Conservation (phyloP, 1,284 basidiomycete species). For the Heterobasidion occidentale region DNA sequence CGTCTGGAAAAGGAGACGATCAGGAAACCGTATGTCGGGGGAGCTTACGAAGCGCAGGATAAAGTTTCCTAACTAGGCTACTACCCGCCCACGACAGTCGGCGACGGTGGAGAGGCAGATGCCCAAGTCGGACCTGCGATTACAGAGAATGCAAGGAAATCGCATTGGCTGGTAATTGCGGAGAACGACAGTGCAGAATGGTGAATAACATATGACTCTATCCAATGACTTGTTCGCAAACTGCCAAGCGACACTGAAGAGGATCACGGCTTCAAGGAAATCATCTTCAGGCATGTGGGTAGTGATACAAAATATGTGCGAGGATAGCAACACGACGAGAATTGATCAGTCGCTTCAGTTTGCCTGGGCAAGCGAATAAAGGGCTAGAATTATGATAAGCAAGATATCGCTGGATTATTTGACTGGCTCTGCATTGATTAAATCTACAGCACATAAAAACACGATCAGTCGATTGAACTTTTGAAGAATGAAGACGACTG, state of each 20-base stretch:
- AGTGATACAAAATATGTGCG: constrained; percentile 9
- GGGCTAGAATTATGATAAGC: not conserved
- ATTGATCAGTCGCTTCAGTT: not conserved
- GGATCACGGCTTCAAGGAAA: not conserved
- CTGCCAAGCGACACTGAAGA: too few relatives aligned
- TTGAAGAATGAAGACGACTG: constrained; percentile 4
- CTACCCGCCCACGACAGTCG: too few relatives aligned
- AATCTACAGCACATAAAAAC: constrained; percentile 30
- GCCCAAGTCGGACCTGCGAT: too few relatives aligned
- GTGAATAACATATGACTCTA: too few relatives aligned
- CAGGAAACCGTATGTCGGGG: too few relatives aligned
- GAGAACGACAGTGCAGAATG: too few relatives aligned
- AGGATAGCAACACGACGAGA: constrained; percentile 2
- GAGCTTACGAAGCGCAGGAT: not conserved
- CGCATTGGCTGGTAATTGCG: too few relatives aligned
- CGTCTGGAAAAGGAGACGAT: not conserved
- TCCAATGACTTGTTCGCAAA: too few relatives aligned
- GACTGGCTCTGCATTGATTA: constrained; percentile 58
- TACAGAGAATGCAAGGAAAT: too few relatives aligned
- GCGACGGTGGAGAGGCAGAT: too few relatives aligned
- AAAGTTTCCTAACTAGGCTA: not conserved
- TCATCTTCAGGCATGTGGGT: not conserved
- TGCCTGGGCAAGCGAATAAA: not conserved
- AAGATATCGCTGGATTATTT: constrained; percentile 20
- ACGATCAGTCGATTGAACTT: not conserved